These are phyloP conservation scores for Metschnikowia baotianmanensis DNA, from an alignment of 805 yeast genomes.

Conservation along the genomic window DNA sequence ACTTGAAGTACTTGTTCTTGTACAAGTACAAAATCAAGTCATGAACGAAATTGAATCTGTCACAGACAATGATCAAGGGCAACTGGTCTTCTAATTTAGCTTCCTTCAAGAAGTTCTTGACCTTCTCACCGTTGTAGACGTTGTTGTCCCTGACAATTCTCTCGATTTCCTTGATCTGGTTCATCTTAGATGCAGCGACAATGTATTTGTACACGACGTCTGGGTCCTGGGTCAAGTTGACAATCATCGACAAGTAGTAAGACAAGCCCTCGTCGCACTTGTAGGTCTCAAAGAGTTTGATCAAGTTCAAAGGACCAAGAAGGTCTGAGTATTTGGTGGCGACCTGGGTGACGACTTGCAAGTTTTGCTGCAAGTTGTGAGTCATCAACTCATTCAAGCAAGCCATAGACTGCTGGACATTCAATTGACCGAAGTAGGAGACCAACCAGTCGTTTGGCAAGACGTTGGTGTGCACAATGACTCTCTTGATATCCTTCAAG, in stretches of 20 bases:
- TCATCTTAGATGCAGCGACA: conserved; percentile 87
- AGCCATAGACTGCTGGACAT: conserved; percentile 88
- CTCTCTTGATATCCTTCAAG: conserved; percentile 92
- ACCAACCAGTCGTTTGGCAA: conserved; percentile 95
- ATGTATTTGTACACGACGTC: conserved; percentile 96
- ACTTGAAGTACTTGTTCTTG: conserved; percentile 93
- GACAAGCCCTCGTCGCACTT: conserved; percentile 91
- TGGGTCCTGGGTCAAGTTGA: conserved; percentile 88
- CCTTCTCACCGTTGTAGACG: conserved; percentile 95
- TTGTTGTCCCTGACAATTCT: conserved; percentile 92
- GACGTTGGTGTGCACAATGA: conserved; percentile 79
- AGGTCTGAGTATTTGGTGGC: conserved; percentile 95
- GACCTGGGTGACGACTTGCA: conserved; percentile 92
- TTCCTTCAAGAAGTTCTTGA: conserved; percentile 94
- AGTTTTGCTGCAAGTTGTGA: conserved; percentile 73
- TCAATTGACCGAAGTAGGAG: conserved; percentile 85
- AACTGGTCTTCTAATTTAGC: conserved; percentile 91
- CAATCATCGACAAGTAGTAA: conserved; percentile 90
- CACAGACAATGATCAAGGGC: conserved; percentile 95
- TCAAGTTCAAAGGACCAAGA: conserved; percentile 80
- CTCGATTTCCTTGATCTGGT: conserved; percentile 92
- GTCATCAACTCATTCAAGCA: conserved; percentile 85
- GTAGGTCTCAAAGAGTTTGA: conserved; percentile 90
- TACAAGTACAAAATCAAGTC: conserved; percentile 90
- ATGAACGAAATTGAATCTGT: conserved; percentile 85